Evolutionary conservation across 257 asterid species (phyloP), one percentile per base, ranked within the genome.

Genomic region (Linaria vulgaris): DNA sequence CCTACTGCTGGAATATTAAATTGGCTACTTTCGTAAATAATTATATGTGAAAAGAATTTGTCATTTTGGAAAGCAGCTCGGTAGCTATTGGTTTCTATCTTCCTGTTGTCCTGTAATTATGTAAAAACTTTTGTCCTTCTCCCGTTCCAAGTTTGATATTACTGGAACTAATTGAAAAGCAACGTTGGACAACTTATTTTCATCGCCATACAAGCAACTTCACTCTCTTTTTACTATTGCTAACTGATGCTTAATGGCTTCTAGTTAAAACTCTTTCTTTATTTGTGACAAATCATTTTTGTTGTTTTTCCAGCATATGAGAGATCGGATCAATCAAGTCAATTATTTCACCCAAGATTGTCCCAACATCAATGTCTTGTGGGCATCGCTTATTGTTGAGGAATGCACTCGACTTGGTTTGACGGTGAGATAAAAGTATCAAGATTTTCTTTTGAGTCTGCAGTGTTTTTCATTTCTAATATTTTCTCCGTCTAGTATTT

Each of bases 371-470:
- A 89, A 92, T 81, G 69, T 78, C 60, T 69, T 92, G 70, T 92
- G 99, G 99, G 99, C 99, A 34, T 79, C 88, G 24, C 95, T 92
- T 51, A 78, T 92, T 24, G 85, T 92, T 65, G 99, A 92, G 75
- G 99, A 92, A 84, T 92, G 97, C 79, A 72, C 74, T 70, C 87
- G 99, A 43, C 95, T 89, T 74, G 99, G 99, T 70, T 78, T 92
- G 72, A 89, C 88, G 69, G 99, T 92, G 79, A 87, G 97, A 73
- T 67, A 59, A 21, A n/a, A 27, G 19, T 64, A 58, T 59, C 74
- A 30, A 51, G 56, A 58, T 71, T 8, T 45, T 41, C 46, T 64
- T 68, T 12, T 59, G 37, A 16, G 43, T 59, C 24, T 46, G 47
- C 60, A 25, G 8, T 37, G 46, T 30, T 21, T 24, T 52, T 3